Conservation (phyloP, 2,329 filamentous ascomycete species). For the Cylindrodendrum hubeiense region DNA sequence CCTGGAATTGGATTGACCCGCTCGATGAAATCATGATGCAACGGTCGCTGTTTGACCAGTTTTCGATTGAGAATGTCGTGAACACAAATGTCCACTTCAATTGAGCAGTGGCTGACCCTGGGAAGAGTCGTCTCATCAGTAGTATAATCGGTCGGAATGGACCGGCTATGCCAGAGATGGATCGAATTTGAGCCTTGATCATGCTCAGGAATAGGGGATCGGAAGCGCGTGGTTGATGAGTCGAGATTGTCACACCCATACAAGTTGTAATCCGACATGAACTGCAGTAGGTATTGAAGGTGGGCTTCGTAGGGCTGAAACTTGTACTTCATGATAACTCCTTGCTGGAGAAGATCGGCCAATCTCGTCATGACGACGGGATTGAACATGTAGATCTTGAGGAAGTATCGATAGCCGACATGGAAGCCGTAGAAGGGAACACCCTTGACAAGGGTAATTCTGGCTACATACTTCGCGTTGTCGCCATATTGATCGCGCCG, state of each 20-base stretch:
- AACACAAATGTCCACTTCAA: conserved; percentile 91
- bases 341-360: conserved; percentile 88
- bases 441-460: conserved; percentile 92
- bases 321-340: conserved; percentile 83
- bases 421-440: conserved; percentile 96
- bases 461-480: conserved; percentile 80
- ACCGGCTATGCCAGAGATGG: conserved; percentile 85
- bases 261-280: conserved; percentile 98
- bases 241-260: conserved; percentile 94
- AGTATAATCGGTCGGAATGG: conserved; percentile 65
- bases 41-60: conserved; percentile 78
- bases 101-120: conserved; percentile 85
- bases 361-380: conserved; percentile 88
- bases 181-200: conserved; percentile 69
- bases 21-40: conserved; percentile 92
- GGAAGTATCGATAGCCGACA: conserved; percentile 89
- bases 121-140: conserved; percentile 74
- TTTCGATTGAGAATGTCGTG: conserved; percentile 88
- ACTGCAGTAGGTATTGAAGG: conserved; percentile 91
- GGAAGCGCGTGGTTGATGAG: conserved; percentile 77
- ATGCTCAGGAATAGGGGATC: conserved; percentile 79
- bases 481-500: conserved; percentile 79
- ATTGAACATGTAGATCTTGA: conserved; percentile 96
- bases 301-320: conserved; percentile 97
- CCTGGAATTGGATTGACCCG: conserved; percentile 70